These are phyloP conservation scores for Globisporangium iwayamae DNA, from an alignment of 352 stramenopile species.

Conservation along the genomic window DNA sequence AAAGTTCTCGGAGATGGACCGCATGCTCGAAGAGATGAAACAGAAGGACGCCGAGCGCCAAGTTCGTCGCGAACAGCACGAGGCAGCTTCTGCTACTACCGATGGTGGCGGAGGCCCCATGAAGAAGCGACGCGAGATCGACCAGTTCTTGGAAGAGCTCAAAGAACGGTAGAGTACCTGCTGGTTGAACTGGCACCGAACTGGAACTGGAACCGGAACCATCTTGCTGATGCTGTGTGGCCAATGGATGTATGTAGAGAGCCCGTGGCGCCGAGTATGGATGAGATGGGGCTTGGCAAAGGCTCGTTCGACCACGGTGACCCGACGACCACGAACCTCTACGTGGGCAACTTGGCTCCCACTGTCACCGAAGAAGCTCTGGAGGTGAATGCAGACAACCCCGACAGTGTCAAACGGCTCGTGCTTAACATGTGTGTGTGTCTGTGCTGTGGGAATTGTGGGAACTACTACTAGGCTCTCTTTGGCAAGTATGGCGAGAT, in stretches of 20 bases:
- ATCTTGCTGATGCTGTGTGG: not conserved
- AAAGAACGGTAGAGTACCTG: constrained; percentile 48
- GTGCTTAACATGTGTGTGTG: not conserved
- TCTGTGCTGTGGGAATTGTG: not conserved
- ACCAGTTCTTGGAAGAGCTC: constrained; percentile 88
- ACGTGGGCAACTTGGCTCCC: constrained; percentile 92
- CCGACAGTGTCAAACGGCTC: too few relatives aligned
- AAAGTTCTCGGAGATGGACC: constrained; percentile 63
- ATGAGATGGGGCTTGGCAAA: constrained; percentile 26
- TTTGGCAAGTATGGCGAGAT: constrained; percentile 91
- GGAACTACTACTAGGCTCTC: constrained; percentile 29
- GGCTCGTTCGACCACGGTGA: constrained; percentile 86
- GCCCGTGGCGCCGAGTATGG: constrained; percentile 5
- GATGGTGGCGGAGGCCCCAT: constrained; percentile 5
- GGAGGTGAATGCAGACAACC: constrained; percentile 25
- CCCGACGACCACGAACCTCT: constrained; percentile 91
- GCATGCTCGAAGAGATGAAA: constrained; percentile 73
- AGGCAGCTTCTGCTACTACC: not conserved
- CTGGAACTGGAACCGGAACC: not conserved
- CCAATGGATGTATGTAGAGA: constrained; percentile 7
- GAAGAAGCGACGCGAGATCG: constrained; percentile 76
- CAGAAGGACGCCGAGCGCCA: constrained; percentile 35
- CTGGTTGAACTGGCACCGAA: too few relatives aligned
- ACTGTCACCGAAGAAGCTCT: constrained; percentile 92
- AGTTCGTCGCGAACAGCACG: constrained; percentile 21